phyloP scores from a whole-genome alignment of 78 protist species.

The Dictyostelium capitatum region DNA sequence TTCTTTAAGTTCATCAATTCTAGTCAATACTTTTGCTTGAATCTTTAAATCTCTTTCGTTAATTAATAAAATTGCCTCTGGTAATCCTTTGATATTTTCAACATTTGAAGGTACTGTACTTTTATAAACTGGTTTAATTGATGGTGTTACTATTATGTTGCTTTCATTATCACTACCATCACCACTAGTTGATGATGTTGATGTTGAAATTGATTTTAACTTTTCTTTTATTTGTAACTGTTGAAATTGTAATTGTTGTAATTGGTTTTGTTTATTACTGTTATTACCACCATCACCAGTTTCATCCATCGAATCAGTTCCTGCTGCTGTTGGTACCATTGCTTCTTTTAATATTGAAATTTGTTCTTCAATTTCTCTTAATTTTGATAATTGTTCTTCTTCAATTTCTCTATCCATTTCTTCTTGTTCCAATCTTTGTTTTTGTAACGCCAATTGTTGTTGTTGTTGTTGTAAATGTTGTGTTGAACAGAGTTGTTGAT shows the following conservation, averaged over 20 bases:
- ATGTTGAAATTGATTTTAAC: not conserved
- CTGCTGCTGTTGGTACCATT: too few species aligned
- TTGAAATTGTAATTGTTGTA: not conserved
- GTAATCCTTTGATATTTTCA: constrained; percentile 50
- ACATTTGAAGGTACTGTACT: constrained; percentile 33
- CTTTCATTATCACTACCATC: not conserved
- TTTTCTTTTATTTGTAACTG: not conserved
- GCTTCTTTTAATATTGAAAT: not conserved
- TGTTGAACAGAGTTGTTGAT: not conserved
- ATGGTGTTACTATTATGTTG: not conserved
- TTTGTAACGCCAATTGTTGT: constrained; percentile 3
- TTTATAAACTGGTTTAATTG: not conserved
- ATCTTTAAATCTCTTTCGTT: constrained; percentile 58
- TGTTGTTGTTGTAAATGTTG: constrained; percentile 3
- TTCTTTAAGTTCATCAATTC: constrained; percentile 43
- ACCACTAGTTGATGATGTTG: not conserved
- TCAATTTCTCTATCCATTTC: constrained; percentile 1
- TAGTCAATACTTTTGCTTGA: constrained; percentile 9
- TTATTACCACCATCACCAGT: not conserved
- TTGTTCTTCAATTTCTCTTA: not conserved
- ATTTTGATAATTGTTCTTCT: constrained; percentile 26
- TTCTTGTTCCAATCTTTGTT: not conserved
- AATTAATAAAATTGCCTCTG: constrained; percentile 39
- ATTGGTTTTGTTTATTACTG: not conserved
- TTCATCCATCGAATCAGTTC: not conserved